phyloP scores from a whole-genome alignment of 768 basidiomycete genomes.

The Panaeolus cyanescens region DNA sequence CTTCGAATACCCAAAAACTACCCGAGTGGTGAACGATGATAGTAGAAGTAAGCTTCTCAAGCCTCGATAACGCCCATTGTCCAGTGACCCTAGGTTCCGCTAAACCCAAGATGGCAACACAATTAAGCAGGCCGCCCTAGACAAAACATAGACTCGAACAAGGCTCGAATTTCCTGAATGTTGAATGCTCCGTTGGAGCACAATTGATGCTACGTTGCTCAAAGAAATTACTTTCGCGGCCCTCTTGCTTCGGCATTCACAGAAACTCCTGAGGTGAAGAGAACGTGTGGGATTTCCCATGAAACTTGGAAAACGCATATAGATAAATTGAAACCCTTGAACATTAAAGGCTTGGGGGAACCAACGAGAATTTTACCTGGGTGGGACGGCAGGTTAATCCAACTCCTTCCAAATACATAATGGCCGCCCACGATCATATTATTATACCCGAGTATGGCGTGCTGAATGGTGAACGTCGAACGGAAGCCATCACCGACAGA shows the following conservation, averaged over 20 bases:
- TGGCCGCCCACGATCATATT: neutral
- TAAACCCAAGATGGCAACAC: neutral
- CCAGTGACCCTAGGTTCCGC: neutral
- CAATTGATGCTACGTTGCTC: no score
- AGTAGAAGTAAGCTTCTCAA: neutral
- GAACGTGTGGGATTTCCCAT: neutral
- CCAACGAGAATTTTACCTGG: neutral
- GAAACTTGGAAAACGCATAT: neutral
- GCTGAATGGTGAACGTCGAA: neutral
- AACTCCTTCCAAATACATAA: neutral
- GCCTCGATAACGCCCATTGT: constrained; percentile 1
- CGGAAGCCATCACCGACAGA: no score
- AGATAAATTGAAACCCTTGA: neutral
- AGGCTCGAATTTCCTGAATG: no score
- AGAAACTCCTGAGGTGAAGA: neutral
- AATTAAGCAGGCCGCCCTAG: no score
- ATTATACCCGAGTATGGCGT: neutral
- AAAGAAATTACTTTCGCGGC: no score
- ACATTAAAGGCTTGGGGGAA: neutral
- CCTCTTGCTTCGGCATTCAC: neutral
- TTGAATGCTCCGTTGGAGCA: no score
- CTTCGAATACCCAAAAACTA: no score
- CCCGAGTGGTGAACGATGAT: no score
- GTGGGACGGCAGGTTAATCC: neutral
- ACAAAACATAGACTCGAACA: no score